Conservation (phyloP, 345 rosid genomes). For the Clarkia xantiana region DNA sequence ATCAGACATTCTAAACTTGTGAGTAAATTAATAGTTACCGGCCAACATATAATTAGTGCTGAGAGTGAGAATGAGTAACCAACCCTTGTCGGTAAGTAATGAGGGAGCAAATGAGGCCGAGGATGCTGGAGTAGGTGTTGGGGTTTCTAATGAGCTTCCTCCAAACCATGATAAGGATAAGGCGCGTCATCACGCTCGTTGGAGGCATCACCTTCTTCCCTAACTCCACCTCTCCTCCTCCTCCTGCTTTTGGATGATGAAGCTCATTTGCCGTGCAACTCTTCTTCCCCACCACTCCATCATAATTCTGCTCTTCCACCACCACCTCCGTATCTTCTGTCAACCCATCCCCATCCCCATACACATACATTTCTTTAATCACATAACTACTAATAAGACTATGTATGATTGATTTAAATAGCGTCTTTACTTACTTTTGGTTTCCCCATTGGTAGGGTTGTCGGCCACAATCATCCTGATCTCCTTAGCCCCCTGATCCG, state of each 20-base stretch:
- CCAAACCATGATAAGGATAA: constrained; percentile 96
- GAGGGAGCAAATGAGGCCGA: constrained; percentile 82
- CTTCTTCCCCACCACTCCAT: constrained; percentile 26
- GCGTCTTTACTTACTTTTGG: constrained; percentile 42
- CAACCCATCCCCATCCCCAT: too few species aligned
- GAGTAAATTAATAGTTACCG: neutral
- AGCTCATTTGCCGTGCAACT: constrained; percentile 38
- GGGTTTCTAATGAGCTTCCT: constrained; percentile 89
- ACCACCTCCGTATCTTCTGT: too few species aligned
- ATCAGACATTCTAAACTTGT: neutral
- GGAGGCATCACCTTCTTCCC: constrained; percentile 62
- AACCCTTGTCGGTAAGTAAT: constrained; percentile 60
- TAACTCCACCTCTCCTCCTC: too few species aligned
- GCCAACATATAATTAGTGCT: neutral
- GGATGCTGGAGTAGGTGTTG: constrained; percentile 88
- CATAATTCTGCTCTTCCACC: too few species aligned
- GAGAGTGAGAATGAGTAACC: neutral
- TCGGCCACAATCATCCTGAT: constrained; percentile 78
- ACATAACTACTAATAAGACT: too few species aligned
- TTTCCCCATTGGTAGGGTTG: constrained; percentile 50
- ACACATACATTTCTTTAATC: too few species aligned
- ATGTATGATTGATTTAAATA: neutral
- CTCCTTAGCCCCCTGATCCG: constrained; percentile 82
- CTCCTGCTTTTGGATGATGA: constrained; percentile 42
- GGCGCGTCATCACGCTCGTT: constrained; percentile 84